A percentile compares a stretch with the other conserved stretches of the same genome.
These are phyloP conservation scores for Skeletonema marinoi DNA, from an alignment of 108 stramenopile species.

Conservation along the genomic window DNA sequence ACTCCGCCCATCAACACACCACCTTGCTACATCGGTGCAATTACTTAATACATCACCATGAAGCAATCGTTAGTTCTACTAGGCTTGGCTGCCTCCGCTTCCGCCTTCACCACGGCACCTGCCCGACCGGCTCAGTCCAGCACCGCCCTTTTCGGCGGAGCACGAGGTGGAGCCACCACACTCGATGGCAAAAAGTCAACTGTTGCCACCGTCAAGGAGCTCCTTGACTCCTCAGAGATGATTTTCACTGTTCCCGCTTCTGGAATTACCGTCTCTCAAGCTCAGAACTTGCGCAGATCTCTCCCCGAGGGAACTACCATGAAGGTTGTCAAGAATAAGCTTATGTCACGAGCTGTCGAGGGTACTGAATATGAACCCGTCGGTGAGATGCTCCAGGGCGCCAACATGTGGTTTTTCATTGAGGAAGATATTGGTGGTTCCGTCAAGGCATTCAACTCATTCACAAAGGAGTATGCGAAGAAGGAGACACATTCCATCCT, in stretches of 20 bases:
- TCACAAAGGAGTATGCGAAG: conserved; percentile 73
- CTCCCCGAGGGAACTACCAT: conserved; percentile 86
- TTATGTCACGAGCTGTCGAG: conserved; percentile 86
- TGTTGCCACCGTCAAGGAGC: conserved; percentile 65
- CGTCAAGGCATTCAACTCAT: conserved; percentile 81
- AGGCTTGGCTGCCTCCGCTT: conserved; percentile 37
- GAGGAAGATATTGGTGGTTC: conserved; percentile 88
- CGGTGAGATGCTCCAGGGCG: conserved; percentile 63
- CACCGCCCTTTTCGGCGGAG: conserved; percentile 77
- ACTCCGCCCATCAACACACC: not conserved
- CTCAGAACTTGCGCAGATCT: conserved; percentile 71
- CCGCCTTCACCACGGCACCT: conserved; percentile 46
- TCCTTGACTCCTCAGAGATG: conserved; percentile 81
- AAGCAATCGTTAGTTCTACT: conserved; percentile 51
- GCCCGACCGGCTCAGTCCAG: conserved; percentile 25
- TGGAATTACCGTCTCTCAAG: conserved; percentile 68
- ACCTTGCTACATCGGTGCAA: not conserved
- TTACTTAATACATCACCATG: conserved; percentile 31
- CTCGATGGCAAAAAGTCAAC: conserved; percentile 75
- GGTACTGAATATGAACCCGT: conserved; percentile 77
- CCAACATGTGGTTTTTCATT: conserved; percentile 96
- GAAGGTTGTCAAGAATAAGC: conserved; percentile 90
- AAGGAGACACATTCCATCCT: conserved; percentile 68
- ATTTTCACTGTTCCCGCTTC: conserved; percentile 81
- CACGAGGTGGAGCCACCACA: conserved; percentile 69